A percentile compares a stretch with the other conserved stretches of the same genome.
These are phyloP conservation scores for Pseudocercospora musae DNA, from an alignment of 2,329 filamentous ascomycete species.

Conservation along the genomic window DNA sequence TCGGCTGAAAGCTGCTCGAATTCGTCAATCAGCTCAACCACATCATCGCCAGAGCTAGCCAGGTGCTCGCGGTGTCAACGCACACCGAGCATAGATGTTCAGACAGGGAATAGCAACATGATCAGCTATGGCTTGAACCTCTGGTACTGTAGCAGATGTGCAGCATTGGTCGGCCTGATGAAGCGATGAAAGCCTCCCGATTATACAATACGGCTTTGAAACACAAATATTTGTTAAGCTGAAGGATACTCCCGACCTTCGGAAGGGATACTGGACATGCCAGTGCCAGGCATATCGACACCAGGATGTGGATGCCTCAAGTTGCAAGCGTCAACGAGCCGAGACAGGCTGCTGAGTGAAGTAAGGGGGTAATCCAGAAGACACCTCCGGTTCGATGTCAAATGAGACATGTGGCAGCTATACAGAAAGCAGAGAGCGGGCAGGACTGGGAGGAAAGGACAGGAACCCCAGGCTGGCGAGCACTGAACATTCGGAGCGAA, in stretches of 20 bases:
- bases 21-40: conserved; percentile 20
- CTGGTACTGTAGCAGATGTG: conserved; percentile 39
- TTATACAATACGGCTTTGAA: neutral
- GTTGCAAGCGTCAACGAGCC: neutral
- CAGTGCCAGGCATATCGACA: neutral
- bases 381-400: neutral
- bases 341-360: neutral
- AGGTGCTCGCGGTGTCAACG: conserved; percentile 39
- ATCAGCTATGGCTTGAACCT: conserved; percentile 37
- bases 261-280: neutral
- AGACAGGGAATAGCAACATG: conserved; percentile 38
- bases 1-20: conserved; percentile 20
- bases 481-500: neutral
- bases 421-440: neutral
- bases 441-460: neutral
- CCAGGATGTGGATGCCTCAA: neutral
- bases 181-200: conserved; percentile 25
- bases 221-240: neutral
- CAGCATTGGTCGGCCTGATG: conserved; percentile 34
- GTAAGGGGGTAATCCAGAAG: neutral
- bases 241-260: neutral
- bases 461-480: neutral
- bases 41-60: conserved; percentile 26
- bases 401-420: neutral
- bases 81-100: conserved; percentile 33